Evolutionary conservation across 371 early-diverging fungal genomes (phyloP).

Genomic region (Syncephalastrum sp.): DNA sequence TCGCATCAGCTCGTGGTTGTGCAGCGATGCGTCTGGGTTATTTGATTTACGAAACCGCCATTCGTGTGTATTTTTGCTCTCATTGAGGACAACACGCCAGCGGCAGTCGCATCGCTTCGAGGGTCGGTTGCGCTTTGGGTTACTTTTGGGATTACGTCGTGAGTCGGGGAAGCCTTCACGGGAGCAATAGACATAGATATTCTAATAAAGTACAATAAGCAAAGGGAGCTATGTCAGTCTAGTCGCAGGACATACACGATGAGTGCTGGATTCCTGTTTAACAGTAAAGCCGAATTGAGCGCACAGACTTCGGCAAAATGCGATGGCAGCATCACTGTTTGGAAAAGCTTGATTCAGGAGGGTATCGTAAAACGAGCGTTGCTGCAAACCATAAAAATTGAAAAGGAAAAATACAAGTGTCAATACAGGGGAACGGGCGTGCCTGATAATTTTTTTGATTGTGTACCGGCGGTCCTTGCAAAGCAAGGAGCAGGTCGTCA

Average conservation of each 20-base stretch:
- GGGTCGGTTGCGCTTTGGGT: constrained; percentile 50
- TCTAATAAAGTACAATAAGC: constrained; percentile 20
- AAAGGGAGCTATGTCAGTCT: not conserved
- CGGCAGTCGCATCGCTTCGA: constrained; percentile 57
- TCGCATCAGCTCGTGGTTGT: constrained; percentile 59
- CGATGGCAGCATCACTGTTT: constrained; percentile 47
- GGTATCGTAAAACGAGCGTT: constrained; percentile 45
- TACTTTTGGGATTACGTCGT: constrained; percentile 49
- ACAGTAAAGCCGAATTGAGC: constrained; percentile 64
- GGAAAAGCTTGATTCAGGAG: constrained; percentile 41
- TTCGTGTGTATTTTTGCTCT: constrained; percentile 37
- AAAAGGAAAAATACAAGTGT: not conserved
- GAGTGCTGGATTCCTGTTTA: constrained; percentile 67
- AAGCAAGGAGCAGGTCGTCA: not conserved
- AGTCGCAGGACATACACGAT: constrained; percentile 45
- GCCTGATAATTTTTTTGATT: constrained; percentile 6
- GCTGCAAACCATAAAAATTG: constrained; percentile 15
- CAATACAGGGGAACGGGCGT: not conserved
- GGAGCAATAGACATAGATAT: constrained; percentile 60
- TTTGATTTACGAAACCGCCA: constrained; percentile 65
- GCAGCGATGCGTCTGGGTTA: constrained; percentile 57
- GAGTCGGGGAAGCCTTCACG: constrained; percentile 56
- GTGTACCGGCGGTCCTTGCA: constrained; percentile 2
- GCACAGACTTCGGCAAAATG: constrained; percentile 55
- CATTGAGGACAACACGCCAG: constrained; percentile 58